Conservation (phyloP, 306 rosid species). For the Sicyos baderoa region DNA sequence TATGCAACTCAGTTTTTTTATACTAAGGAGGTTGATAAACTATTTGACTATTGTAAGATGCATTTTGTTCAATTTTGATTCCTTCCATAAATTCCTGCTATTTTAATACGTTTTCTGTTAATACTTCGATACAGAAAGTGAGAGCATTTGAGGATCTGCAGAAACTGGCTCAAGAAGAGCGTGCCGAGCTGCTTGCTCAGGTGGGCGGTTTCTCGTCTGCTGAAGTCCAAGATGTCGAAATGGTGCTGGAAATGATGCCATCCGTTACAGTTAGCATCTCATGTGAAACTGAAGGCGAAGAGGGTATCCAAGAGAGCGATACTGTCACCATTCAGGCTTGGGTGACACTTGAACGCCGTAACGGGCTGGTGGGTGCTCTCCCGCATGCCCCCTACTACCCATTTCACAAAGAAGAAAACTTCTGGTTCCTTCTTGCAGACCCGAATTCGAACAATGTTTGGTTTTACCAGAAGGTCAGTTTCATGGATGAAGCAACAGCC, state of each 20-base stretch:
- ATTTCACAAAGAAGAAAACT: slow-evolving; percentile 81
- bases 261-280: slow-evolving; percentile 54
- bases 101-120: slow-evolving; percentile 20
- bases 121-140: slow-evolving; percentile 51
- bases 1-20: background rate
- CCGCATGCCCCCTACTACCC: slow-evolving; percentile 92
- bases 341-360: slow-evolving; percentile 61
- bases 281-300: slow-evolving; percentile 97
- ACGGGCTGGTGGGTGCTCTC: slow-evolving; percentile 73
- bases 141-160: slow-evolving; percentile 84
- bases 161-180: slow-evolving; percentile 66
- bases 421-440: slow-evolving; percentile 84
- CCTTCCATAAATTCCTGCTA: background rate
- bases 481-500: slow-evolving; percentile 87
- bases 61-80: background rate
- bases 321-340: slow-evolving; percentile 77
- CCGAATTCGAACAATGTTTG: slow-evolving; percentile 66
- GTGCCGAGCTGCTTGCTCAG: slow-evolving; percentile 73
- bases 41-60: background rate
- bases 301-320: slow-evolving; percentile 91
- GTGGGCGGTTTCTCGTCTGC: slow-evolving; percentile 60
- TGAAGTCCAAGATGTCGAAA: slow-evolving; percentile 76
- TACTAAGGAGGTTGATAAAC: background rate
- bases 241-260: slow-evolving; percentile 77
- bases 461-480: slow-evolving; percentile 91